phyloP scores from a whole-genome alignment of 2,329 filamentous ascomycete genomes.

The Metarhizium album region DNA sequence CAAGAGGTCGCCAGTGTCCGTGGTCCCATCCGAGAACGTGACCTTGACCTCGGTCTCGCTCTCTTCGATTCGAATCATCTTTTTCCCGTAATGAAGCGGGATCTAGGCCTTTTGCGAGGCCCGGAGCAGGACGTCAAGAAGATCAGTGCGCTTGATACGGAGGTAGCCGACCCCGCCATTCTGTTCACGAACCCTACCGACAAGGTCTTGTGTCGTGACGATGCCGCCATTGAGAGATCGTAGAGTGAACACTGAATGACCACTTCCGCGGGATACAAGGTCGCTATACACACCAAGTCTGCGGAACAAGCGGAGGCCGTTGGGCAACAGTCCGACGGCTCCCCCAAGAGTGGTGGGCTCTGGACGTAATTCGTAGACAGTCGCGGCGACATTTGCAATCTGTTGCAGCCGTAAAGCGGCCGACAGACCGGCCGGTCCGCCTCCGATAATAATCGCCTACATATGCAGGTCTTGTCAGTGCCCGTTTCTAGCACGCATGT shows the following conservation, averaged over 20 bases:
- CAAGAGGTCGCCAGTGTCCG: constrained; percentile 29
- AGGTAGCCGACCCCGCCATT: constrained; percentile 52
- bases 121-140: constrained; percentile 49
- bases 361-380: constrained; percentile 7
- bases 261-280: constrained; percentile 45
- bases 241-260: constrained; percentile 54
- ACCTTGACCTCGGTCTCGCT: constrained; percentile 53
- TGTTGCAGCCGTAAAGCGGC: constrained; percentile 4
- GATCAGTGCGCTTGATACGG: constrained; percentile 46
- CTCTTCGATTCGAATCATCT: constrained; percentile 48
- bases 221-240: constrained; percentile 49
- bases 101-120: constrained; percentile 33
- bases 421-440: constrained; percentile 3
- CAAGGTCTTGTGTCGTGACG: constrained; percentile 48
- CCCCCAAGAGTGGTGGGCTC: constrained; percentile 7
- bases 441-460: constrained; percentile 9
- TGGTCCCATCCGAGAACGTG: constrained; percentile 39
- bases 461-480: not conserved
- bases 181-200: constrained; percentile 30
- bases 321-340: constrained; percentile 31
- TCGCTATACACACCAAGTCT: constrained; percentile 55
- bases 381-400: not conserved
- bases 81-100: constrained; percentile 55
- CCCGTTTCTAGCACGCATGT: not conserved
- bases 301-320: constrained; percentile 57